Base-by-base conservation (phyloP, 176 grass and related monocot genomes). In the Tillandsia fasciculata region DNA sequence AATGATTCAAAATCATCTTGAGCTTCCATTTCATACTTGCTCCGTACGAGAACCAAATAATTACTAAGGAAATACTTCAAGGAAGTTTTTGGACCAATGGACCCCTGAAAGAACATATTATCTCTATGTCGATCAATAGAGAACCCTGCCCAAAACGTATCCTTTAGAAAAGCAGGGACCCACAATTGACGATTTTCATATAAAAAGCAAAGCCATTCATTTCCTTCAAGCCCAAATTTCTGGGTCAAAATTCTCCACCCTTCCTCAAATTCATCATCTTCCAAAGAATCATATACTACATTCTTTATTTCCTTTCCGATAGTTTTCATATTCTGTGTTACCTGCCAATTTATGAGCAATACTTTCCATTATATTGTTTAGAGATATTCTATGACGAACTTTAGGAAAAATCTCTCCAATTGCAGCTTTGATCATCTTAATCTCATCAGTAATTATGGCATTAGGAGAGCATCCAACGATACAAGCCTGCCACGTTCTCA, bases 401-500 rank as follows among this genome's bases (percentile, higher is more conserved):
- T 87, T 79, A 11, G 88, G 84, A 61, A 91, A 82, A 22, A 76
- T 71, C 75, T 78, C 81, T 10, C 73, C 74, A 75, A 90, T 72
- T 2, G 84, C 80, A 29, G 74, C 65, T 75, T 87, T 83, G 72
- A 85, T 82, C 11, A 76, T 78, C 59, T 68, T 65, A 17, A 63
- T 77, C 12, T 91, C 84, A 74, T 85, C 89, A 15, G 85, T 87
- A 70, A 91, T 81, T 64, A 91, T 71, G 27, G 79, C 89, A 77
- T 49, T 74, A 54, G 89, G 85, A 70, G 70, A 27, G 47, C 28
- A 33, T 65, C 84, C 83, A 33, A 78, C 72, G 77, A 90, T 90
- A 78, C 87, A 90, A 69, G 79, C 80, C 75, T 81, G 59, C 85
- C 89, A 91, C 2, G 85, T 75, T 76, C 80, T 91, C 67, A 91